phyloP scores from a whole-genome alignment of 2,329 filamentous ascomycete genomes.

The Pleoardoris graminearum region DNA sequence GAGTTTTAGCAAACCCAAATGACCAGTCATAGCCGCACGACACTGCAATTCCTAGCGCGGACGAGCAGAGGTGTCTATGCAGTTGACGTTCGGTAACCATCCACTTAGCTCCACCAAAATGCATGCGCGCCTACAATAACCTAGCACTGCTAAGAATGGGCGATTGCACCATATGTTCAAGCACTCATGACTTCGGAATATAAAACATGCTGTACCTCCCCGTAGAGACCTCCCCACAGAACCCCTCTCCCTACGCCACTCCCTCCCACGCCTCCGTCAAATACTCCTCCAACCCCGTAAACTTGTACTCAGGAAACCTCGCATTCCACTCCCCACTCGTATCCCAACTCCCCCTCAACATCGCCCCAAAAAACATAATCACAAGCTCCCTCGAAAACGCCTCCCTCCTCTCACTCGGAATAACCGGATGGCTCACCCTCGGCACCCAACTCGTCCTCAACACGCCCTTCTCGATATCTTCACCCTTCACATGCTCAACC shows the following conservation, averaged over 20 bases:
- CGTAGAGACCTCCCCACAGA: no score
- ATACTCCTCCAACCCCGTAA: constrained; percentile 49
- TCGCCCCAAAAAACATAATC: constrained; percentile 50
- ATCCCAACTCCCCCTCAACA: constrained; percentile 49
- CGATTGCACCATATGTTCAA: no score
- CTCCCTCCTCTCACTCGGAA: constrained; percentile 43
- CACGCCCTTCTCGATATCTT: constrained; percentile 53
- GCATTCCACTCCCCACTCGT: constrained; percentile 53
- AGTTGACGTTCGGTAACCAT: not conserved
- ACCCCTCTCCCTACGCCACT: constrained; percentile 42
- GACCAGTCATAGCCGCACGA: no score
- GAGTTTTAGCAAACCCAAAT: no score
- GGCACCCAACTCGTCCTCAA: constrained; percentile 50
- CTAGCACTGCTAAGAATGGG: no score
- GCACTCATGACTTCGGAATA: no score
- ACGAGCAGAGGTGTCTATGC: no score
- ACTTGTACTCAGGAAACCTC: constrained; percentile 51
- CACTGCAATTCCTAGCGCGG: not conserved
- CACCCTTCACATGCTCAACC: constrained; percentile 51
- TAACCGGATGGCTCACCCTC: constrained; percentile 34
- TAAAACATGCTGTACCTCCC: no score
- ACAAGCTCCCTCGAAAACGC: constrained; percentile 45
- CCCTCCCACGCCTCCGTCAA: constrained; percentile 48
- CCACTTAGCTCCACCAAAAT: not conserved
- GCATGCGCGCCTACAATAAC: no score